Evolutionary conservation across 2,329 filamentous ascomycete species (phyloP).

Genomic region (Passalora sequoiae): DNA sequence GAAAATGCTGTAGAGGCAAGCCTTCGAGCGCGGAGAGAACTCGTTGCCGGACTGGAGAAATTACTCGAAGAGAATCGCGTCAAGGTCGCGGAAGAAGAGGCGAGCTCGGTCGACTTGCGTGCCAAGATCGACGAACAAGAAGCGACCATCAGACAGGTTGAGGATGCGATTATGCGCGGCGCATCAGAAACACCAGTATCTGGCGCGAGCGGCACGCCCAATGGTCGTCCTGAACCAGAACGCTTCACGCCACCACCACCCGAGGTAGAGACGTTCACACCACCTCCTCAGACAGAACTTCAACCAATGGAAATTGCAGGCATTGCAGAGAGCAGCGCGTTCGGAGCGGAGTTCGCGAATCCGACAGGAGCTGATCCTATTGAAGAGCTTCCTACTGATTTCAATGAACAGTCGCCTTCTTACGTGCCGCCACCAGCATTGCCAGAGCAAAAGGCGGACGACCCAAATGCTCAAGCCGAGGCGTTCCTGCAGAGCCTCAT

Average conservation of each 20-base stretch:
- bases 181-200: conserved; percentile 53
- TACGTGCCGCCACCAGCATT: conserved; percentile 25
- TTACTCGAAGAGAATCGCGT: conserved; percentile 68
- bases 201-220: conserved; percentile 12
- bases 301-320: conserved; percentile 23
- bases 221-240: conserved; percentile 37
- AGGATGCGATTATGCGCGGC: conserved; percentile 83
- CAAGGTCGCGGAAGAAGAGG: conserved; percentile 65
- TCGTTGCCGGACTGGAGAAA: conserved; percentile 77
- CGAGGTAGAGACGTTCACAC: conserved; percentile 79
- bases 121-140: conserved; percentile 69
- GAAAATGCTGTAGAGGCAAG: conserved; percentile 85
- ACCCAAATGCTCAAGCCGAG: conserved; percentile 15
- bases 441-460: conserved; percentile 4
- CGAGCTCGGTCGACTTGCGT: conserved; percentile 58
- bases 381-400: conserved; percentile 25
- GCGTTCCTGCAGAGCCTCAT: conserved; percentile 28
- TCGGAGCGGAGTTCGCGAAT: conserved; percentile 28
- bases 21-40: conserved; percentile 73
- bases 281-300: conserved; percentile 44
- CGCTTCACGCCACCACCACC: conserved; percentile 63
- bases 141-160: conserved; percentile 78
- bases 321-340: conserved; percentile 5
- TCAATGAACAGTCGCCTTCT: conserved; percentile 29
- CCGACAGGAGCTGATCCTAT: conserved; percentile 38